Base-by-base conservation (phyloP, 2,329 filamentous ascomycete genomes). In the Arthrobotrys sinensis region DNA sequence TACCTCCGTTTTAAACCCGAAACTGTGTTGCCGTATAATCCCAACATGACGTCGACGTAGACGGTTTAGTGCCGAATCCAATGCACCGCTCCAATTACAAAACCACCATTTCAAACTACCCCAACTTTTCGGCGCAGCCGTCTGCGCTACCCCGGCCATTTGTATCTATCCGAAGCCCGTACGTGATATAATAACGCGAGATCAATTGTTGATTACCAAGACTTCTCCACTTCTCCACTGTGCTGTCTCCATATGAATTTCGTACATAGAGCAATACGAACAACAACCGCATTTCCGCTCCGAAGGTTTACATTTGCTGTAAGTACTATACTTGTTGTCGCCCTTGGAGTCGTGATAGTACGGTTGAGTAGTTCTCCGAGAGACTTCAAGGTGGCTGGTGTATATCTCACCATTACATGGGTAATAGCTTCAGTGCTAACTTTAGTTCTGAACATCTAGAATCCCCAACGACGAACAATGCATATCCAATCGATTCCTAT, bases 401-500 rank as follows among this genome's bases (percentile, higher is more conserved):
- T 57, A 72, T 38, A 60, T 40, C 67, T 53, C 46, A 34, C 53
- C 32, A 50, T 36, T 34, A 8, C 24, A 52, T 24, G 6, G 43
- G 14, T 48, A 21, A 24, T n/a, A 28, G 32, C 16, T 32, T 36
- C 45, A 12, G 16, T 43, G 48, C 69, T 60, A 24, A 67, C 24
- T 5, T 34, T 12, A 66, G 14, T n/a, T 7, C 60, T 12, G 21
- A 64, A 19, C 38, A 38, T 62, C 45, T 50, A 71, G 62, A 57
- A 67, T 85, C 82, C 83, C 77, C 80, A 87, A 81, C 46, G 82
- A 67, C 88, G 88, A 85, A 86, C 86, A 81, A 96, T 96, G 93
- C 92, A 95, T 89, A 91, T 95, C 86, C 89, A 93, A 85, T 92
- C 92, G 81, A 95, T 96, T 85, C 92, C 92, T 72, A 95, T 96